phyloP scores from a whole-genome alignment of 106 monocot species.

The Dioscorea alata region DNA sequence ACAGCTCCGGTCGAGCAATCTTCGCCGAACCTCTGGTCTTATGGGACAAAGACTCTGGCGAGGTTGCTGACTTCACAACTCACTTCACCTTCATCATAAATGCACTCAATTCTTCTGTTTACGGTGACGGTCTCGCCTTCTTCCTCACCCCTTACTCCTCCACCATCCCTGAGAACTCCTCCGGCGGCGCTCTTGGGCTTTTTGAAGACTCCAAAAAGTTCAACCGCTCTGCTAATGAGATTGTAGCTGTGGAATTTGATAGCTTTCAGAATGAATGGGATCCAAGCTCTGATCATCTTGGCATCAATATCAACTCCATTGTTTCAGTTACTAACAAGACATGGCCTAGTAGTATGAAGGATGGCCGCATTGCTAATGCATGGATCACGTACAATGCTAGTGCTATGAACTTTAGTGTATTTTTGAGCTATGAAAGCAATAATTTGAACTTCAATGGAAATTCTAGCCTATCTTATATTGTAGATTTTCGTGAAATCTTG shows the following conservation, averaged over 20 bases:
- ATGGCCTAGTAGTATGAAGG: conserved; percentile 33
- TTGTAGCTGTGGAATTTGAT: conserved; percentile 72
- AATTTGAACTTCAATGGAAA: conserved; percentile 2
- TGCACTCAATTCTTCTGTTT: background rate
- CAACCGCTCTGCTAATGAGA: background rate
- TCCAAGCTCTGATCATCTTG: conserved; percentile 39
- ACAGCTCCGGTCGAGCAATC: conserved; percentile 28
- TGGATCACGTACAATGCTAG: conserved; percentile 37
- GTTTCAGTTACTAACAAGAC: conserved; percentile 11
- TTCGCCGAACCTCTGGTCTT: conserved; percentile 26
- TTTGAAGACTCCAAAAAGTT: conserved; percentile 9
- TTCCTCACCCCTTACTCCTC: conserved; percentile 49
- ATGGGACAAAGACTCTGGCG: conserved; percentile 26
- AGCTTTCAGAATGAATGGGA: conserved; percentile 50
- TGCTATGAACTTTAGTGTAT: conserved; percentile 36
- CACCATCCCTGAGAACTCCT: conserved; percentile 24
- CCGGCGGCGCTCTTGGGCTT: conserved; percentile 46
- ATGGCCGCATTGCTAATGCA: conserved; percentile 29
- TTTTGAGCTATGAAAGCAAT: conserved; percentile 26
- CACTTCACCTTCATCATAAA: conserved; percentile 62
- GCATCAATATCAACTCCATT: conserved; percentile 50
- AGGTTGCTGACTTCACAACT: conserved; percentile 46
- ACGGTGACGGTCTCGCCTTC: conserved; percentile 78
- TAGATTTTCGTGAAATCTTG: conserved; percentile 37
- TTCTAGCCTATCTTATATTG: conserved; percentile 16